Evolutionary conservation across 1,284 basidiomycete species (phyloP), one percentile per base, ranked within the genome.

Genomic region (Rhizoctonia solani): DNA sequence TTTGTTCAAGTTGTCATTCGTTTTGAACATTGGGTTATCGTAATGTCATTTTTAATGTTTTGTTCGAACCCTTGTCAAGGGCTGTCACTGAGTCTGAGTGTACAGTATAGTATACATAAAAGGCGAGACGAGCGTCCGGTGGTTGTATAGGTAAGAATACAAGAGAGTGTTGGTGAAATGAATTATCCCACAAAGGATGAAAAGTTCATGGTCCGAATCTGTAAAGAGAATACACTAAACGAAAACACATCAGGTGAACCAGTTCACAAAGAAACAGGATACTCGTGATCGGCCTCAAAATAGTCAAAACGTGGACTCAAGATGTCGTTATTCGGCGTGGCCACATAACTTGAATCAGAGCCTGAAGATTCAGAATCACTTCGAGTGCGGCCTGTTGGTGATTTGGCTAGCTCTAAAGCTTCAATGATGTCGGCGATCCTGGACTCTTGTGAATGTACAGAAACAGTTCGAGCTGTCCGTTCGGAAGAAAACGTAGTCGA

Each of bases 1-100:
- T 61, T 61, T 39, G 32, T 11, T 34, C n/a, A n/a, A 21, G 27
- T 58, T 46, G 41, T 47, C 55, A 29, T 58, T 32, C 23, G 42
- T 46, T 58, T 32, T 39, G 32, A 34, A 34, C 32, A 34, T 34
- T 34, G 4, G 11, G 4, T 4, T 34, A 34, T 34, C 32, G 32
- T 34, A 4, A 34, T 34, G 32, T 34, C 32, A 34, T 34, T 34
- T 34, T 4, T 4, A 11, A 34, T 34, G 32, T 34, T 34, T 34
- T 11, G 4, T 34, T 11, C 32, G 4, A 34, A 11, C 11, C 4
- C 32, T 34, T 34, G 32, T 34, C 4, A 34, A 11, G 32, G 32
- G 4, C 32, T 34, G 11, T 34, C 32, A 34, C 11, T 34, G 32
- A 34, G 32, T 34, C n/a, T n/a, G n/a, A n/a, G n/a, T n/a, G n/a